These are phyloP conservation scores for Prunus salicina DNA, from an alignment of 306 rosid species.

Conservation along the genomic window DNA sequence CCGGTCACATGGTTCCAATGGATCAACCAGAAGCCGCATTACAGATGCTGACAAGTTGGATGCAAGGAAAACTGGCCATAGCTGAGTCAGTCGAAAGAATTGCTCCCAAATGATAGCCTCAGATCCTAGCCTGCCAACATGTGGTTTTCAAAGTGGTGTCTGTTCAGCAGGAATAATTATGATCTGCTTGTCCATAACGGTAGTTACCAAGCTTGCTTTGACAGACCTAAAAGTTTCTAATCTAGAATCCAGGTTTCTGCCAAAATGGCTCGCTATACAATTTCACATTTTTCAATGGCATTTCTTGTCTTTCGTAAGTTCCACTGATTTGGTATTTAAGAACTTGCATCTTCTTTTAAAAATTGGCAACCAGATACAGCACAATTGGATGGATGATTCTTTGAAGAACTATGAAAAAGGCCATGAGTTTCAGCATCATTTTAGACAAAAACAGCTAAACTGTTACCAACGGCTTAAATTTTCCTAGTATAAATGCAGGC, in stretches of 20 bases:
- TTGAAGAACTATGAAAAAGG: neutral
- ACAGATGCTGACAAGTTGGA: conserved; percentile 72
- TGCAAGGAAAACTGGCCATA: conserved; percentile 58
- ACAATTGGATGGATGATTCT: neutral
- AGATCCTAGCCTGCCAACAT: conserved; percentile 1
- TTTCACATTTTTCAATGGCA: neutral
- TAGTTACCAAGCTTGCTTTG: neutral
- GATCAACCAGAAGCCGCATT: conserved; percentile 89
- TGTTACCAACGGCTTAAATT: neutral
- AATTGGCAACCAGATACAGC: neutral
- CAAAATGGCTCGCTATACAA: neutral
- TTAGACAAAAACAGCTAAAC: neutral
- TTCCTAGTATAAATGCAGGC: neutral
- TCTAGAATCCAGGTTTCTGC: neutral
- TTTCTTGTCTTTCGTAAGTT: neutral
- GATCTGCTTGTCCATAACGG: neutral
- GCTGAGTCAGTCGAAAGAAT: conserved; percentile 25
- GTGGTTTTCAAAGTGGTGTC: neutral
- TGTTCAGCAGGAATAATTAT: neutral
- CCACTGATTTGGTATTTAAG: neutral
- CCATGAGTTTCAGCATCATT: neutral
- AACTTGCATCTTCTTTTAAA: neutral
- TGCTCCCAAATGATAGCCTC: conserved; percentile 39
- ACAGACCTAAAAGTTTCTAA: neutral
- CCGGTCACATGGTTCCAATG: conserved; percentile 97